phyloP scores from a whole-genome alignment of 345 rosid genomes.

The Populus alba region DNA sequence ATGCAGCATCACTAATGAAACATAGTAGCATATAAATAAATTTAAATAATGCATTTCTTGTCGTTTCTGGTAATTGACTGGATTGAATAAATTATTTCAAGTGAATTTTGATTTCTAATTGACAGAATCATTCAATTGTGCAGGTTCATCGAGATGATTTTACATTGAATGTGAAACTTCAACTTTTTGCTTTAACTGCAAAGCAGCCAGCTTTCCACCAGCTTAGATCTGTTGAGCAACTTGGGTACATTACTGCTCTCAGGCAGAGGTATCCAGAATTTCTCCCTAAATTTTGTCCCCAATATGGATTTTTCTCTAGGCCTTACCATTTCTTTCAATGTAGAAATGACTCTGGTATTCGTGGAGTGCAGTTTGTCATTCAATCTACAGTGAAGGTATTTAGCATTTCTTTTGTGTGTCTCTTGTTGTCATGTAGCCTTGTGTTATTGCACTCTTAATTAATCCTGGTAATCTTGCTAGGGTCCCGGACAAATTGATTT shows the following conservation, averaged over 20 bases:
- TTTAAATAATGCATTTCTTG: background rate
- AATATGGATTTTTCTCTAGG: background rate
- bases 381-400: conserved; percentile 81
- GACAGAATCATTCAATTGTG: conserved; percentile 7
- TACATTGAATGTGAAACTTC: conserved; percentile 69
- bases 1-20: no score
- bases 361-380: conserved; percentile 74
- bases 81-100: background rate
- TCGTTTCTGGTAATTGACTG: background rate
- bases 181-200: conserved; percentile 71
- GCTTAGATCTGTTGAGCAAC: conserved; percentile 94
- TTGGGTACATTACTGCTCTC: conserved; percentile 81
- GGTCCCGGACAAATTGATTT: conserved; percentile 75
- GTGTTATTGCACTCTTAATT: background rate
- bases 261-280: conserved; percentile 52
- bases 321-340: conserved; percentile 5
- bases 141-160: conserved; percentile 87
- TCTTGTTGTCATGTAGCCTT: background rate
- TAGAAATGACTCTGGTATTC: conserved; percentile 75
- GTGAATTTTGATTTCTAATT: conserved; percentile 17
- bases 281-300: background rate
- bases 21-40: no score
- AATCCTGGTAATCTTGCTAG: conserved; percentile 31
- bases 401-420: background rate
- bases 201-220: conserved; percentile 94